Evolutionary conservation across 495 filamentous ascomycete genomes (phyloP), one percentile per base, ranked within the genome.

Genomic region (Penicillium simplicissimum): DNA sequence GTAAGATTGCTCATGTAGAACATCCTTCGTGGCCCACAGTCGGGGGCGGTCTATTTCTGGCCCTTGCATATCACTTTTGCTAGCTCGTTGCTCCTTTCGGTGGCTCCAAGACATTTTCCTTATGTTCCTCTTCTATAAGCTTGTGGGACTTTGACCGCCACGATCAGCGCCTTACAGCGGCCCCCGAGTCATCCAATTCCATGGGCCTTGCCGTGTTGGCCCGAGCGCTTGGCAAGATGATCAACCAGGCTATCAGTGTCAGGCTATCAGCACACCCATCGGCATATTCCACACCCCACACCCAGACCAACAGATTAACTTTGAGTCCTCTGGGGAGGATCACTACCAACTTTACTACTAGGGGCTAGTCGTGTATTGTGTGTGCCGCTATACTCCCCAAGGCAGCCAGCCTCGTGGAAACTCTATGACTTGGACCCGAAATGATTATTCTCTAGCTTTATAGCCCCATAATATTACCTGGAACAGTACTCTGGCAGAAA

Each of bases 31-130:
- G 34, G 25, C 37, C 47, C 28, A 34, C 40, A 45, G 14, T 38
- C 15, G 38, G 40, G 52, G 51, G 34, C 31, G 40, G 19, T 42
- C 58, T 21, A 23, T 19, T 19, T 9, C 17, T 55, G 31, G 52
- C 58, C 58, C 58, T 60, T 60, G 40, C 58, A 33, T 60, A 36
- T 11, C 31, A 40, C 19, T n/a, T 49, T n/a, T 11, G 38, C 38
- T 45, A 56, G 37, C 37, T 45, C 38, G 5, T 33, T 42, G 21
- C 54, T 56, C 4, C 25, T 45, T 17, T 45, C 17, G 28, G 7
- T 45, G 13, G n/a, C 7, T 14, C 13, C 2, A 23, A 45, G 28
- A 25, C 23, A 58, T 2, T 49, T 35, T 42, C 28, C 19, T 49
- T 19, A 14, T 58, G 47, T 43, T 23, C 23, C 6, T 5, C 7